Conservation (phyloP, 2,329 filamentous ascomycete genomes). For the Penicillium griseofulvum region DNA sequence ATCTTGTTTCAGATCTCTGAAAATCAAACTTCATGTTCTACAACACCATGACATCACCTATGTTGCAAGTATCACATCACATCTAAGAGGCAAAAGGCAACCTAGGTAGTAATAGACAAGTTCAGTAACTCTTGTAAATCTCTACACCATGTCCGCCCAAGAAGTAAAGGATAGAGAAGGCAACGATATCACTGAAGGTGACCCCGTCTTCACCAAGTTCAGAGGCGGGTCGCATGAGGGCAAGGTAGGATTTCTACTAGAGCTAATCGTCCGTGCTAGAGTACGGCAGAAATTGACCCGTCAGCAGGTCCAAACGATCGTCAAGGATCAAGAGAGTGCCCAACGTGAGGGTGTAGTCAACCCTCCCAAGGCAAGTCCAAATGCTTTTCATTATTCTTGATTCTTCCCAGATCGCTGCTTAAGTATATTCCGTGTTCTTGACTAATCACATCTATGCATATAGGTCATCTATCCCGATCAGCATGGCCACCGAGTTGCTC, state of each 20-base stretch:
- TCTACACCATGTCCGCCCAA: constrained; percentile 16
- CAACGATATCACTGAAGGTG: constrained; percentile 21
- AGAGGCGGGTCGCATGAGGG: constrained; percentile 25
- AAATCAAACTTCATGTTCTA: not conserved
- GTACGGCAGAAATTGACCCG: not conserved
- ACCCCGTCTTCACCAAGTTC: constrained; percentile 24
- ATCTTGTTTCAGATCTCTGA: not conserved
- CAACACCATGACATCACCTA: constrained; percentile 6
- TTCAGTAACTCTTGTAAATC: not conserved
- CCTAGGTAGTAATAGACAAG: not conserved
- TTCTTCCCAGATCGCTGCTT: not conserved
- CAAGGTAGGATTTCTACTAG: constrained; percentile 15
- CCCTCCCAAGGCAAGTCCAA: constrained; percentile 23
- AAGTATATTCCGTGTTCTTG: not conserved
- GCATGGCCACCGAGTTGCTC: constrained; percentile 28
- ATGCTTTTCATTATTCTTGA: not conserved
- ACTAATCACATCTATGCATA: not conserved
- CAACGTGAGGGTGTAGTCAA: constrained; percentile 23
- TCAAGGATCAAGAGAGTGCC: constrained; percentile 22
- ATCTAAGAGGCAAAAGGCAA: not conserved
- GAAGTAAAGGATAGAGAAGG: constrained; percentile 24
- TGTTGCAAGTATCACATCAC: constrained; percentile 9
- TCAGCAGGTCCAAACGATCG: constrained; percentile 23
- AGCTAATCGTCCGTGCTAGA: not conserved
- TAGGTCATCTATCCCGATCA: constrained; percentile 29